These are phyloP conservation scores for Boletellus ananas DNA, from an alignment of 768 basidiomycete genomes.

Conservation along the genomic window DNA sequence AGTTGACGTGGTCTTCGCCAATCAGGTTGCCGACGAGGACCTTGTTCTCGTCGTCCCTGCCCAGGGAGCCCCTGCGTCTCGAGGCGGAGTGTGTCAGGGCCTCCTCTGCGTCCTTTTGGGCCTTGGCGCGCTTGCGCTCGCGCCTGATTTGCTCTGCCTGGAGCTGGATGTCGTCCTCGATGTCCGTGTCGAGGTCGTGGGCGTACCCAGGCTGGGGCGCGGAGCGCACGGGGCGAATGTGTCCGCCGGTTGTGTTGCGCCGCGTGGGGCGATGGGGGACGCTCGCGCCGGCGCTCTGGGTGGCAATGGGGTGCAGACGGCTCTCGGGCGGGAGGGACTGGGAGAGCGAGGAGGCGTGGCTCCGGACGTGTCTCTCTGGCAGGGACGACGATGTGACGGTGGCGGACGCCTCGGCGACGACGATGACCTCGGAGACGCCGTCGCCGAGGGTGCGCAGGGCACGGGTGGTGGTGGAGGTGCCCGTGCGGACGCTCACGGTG, in stretches of 20 bases:
- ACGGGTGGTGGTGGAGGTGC: conserved; percentile 24
- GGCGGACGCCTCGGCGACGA: conserved; percentile 14
- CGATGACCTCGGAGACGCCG: conserved; percentile 16
- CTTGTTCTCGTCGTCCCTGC: conserved; percentile 42
- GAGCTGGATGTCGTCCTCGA: conserved; percentile 67
- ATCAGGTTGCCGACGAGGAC: conserved; percentile 93
- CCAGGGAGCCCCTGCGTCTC: conserved; percentile 20
- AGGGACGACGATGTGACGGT: conserved; percentile 19
- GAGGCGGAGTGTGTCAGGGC: conserved; percentile 40
- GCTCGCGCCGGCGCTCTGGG: too few species aligned
- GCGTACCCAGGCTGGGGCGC: conserved; percentile 34
- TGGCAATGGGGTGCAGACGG: conserved; percentile 49
- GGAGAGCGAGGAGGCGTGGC: conserved; percentile 21
- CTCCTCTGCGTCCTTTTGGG: conserved; percentile 59
- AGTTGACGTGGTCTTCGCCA: conserved; percentile 98
- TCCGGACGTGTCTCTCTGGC: conserved; percentile 18
- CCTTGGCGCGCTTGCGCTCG: conserved; percentile 75
- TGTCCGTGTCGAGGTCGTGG: conserved; percentile 37
- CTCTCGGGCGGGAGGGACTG: conserved; percentile 37
- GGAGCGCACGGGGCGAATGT: conserved; percentile 28
- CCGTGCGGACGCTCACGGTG: conserved; percentile 22
- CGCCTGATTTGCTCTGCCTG: conserved; percentile 84
- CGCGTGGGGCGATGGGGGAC: conserved; percentile 43
- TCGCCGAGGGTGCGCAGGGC: conserved; percentile 15
- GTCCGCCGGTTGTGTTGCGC: conserved; percentile 69